A percentile compares a stretch with the other conserved stretches of the same genome.
phyloP scores from a whole-genome alignment of 1,284 basidiomycete species.

The Fistulina hepatica region DNA sequence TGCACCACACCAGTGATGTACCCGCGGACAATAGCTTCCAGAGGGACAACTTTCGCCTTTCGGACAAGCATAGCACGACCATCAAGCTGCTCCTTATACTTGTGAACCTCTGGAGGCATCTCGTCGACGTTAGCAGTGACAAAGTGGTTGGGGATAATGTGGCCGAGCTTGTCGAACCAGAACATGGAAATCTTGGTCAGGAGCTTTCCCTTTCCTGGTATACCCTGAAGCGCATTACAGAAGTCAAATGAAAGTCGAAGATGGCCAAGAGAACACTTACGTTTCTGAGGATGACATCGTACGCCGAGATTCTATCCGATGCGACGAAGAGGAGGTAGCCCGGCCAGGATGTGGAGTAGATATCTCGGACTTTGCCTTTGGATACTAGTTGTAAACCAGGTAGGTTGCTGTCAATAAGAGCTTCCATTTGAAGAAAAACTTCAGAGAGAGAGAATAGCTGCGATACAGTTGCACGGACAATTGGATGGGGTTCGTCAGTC shows the following conservation, averaged over 20 bases:
- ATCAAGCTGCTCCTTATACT: constrained; percentile 64
- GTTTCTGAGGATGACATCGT: constrained; percentile 90
- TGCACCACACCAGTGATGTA: constrained; percentile 76
- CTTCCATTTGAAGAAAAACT: no score
- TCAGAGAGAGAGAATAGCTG: no score
- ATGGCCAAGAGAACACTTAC: constrained; percentile 36
- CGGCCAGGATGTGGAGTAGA: constrained; percentile 65
- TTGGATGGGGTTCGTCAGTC: no score
- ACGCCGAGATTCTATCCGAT: constrained; percentile 93
- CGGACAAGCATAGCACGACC: constrained; percentile 87
- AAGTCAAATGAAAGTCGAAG: constrained; percentile 1
- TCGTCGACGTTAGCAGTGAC: constrained; percentile 62
- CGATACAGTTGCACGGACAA: no score
- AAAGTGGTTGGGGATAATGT: constrained; percentile 82
- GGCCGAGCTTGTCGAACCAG: constrained; percentile 82
- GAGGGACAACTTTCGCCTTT: constrained; percentile 82
- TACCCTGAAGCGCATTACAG: constrained; percentile 50
- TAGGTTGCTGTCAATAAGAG: constrained; percentile 44
- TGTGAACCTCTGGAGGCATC: constrained; percentile 64
- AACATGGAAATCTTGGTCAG: constrained; percentile 87
- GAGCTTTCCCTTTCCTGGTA: constrained; percentile 88
- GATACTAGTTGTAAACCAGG: constrained; percentile 57
- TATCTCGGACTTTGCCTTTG: constrained; percentile 88
- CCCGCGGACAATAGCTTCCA: constrained; percentile 97
- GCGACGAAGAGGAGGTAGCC: constrained; percentile 86